phyloP scores from a whole-genome alignment of 2,329 filamentous ascomycete species.

The Cladosporium sp. region DNA sequence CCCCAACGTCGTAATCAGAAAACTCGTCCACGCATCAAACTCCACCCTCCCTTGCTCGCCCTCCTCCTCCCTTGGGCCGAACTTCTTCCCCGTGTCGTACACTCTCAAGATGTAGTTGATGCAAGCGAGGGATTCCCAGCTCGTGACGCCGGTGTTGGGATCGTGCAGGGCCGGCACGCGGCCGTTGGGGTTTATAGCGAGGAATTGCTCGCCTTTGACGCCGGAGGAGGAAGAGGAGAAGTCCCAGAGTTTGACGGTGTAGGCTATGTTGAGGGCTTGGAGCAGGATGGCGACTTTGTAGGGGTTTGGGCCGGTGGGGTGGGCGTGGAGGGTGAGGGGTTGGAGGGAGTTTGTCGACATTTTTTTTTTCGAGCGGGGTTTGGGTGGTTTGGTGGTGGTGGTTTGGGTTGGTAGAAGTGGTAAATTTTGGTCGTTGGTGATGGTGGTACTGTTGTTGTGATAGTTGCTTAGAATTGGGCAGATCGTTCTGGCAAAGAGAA shows the following conservation, averaged over 20 bases:
- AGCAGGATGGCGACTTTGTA: slow-evolving; percentile 35
- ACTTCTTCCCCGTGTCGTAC: slow-evolving; percentile 41
- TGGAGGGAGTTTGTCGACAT: slow-evolving; percentile 32
- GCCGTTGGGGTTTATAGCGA: slow-evolving; percentile 49
- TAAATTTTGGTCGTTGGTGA: background rate
- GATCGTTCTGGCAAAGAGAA: background rate
- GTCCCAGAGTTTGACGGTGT: slow-evolving; percentile 44
- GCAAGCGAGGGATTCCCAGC: slow-evolving; percentile 55
- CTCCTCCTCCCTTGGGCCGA: background rate
- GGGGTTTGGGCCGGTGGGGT: slow-evolving; percentile 31
- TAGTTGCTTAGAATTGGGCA: too few relatives aligned
- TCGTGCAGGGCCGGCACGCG: slow-evolving; percentile 47
- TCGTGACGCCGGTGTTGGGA: slow-evolving; percentile 46
- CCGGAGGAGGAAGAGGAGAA: slow-evolving; percentile 42
- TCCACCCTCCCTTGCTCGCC: slow-evolving; percentile 44
- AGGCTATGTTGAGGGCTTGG: slow-evolving; percentile 44
- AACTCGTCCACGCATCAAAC: slow-evolving; percentile 50
- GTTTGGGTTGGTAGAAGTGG: background rate
- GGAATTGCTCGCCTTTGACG: slow-evolving; percentile 41
- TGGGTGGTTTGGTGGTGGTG: background rate
- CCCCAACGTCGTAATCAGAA: slow-evolving; percentile 43
- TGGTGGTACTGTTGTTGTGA: background rate
- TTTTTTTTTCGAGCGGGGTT: background rate
- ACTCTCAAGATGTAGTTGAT: slow-evolving; percentile 49
- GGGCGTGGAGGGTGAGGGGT: slow-evolving; percentile 43